Base-by-base conservation (phyloP, 495 filamentous ascomycete genomes). In the Podospora sp. region DNA sequence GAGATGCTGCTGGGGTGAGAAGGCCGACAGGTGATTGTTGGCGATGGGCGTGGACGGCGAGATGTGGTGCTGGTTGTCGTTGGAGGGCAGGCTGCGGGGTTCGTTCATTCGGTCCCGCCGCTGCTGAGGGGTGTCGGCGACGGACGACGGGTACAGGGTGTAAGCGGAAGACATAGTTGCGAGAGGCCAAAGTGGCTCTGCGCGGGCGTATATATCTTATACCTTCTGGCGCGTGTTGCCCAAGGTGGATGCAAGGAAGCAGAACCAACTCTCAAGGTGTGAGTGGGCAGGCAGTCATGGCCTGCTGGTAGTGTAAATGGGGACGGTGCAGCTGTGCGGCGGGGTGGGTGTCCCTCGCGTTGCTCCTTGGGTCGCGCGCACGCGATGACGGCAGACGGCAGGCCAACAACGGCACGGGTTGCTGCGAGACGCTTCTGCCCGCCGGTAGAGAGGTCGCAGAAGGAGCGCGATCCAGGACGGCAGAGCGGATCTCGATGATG, bases 1-100 rank as follows among this genome's bases (percentile, higher is more conserved):
- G 29, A 61, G 75, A 56, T 69, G 36, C 52, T 79, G 77, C 52
- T 79, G 77, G n/a, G 77, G 71, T 24, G 80, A 81, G 71, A 74
- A 81, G 33, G 81, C 73, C 61, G 77, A 78, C 26, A 81, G 69
- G 63, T 80, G 71, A 62, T 71, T 72, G 57, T 68, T 71, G 53
- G 75, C 71, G 55, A 62, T 55, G 25, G 69, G 70, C 18, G 68
- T 69, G 33, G 72, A 60, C 16, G 68, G 63, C n/a, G 69, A 62
- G 60, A 64, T 20, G 63, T 62, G 49, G 35, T 62, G 69, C 20
- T 74, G 71, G 24, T 26, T 40, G 64, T 69, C 71, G 58, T 73
- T 72, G 20, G 68, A 27, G 55, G 64, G 62, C 46, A 67, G 49
- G 63, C 60, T 73, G 69, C 68, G 73, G 72, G 73, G 68, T 63